Conservation (phyloP, 75 land plant species). For the Sequoiadendron giganteum region DNA sequence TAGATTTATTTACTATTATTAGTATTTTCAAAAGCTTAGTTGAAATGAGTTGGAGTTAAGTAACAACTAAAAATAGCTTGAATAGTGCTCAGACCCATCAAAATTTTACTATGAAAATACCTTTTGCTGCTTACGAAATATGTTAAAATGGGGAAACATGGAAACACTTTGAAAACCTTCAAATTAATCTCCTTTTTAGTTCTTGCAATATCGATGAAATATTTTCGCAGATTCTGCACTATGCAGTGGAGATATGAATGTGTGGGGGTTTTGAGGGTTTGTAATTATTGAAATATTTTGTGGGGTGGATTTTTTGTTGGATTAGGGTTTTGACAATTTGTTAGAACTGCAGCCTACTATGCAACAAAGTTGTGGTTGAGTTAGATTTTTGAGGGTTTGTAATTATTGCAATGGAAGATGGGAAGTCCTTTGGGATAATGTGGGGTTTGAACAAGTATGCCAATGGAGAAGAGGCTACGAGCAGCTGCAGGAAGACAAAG, state of each 20-base stretch:
- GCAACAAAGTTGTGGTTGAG: background rate
- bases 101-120: background rate
- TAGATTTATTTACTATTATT: background rate
- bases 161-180: background rate
- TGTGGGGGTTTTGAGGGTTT: background rate
- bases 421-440: background rate
- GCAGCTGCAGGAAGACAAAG: background rate
- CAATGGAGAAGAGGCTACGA: background rate
- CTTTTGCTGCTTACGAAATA: background rate
- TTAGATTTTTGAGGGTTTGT: background rate
- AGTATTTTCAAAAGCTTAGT: background rate
- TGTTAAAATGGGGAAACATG: background rate
- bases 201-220: background rate
- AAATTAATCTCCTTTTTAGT: background rate
- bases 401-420: background rate
- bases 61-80: background rate
- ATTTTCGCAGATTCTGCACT: background rate
- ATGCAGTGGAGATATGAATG: background rate
- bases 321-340: background rate
- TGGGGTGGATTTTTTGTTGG: background rate
- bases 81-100: background rate
- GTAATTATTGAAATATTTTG: background rate
- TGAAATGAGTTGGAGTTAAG: background rate
- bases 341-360: background rate
- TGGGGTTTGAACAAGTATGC: background rate